Base-by-base conservation (phyloP, 2,329 filamentous ascomycete genomes). In the Raffaelea deltoideospora region DNA sequence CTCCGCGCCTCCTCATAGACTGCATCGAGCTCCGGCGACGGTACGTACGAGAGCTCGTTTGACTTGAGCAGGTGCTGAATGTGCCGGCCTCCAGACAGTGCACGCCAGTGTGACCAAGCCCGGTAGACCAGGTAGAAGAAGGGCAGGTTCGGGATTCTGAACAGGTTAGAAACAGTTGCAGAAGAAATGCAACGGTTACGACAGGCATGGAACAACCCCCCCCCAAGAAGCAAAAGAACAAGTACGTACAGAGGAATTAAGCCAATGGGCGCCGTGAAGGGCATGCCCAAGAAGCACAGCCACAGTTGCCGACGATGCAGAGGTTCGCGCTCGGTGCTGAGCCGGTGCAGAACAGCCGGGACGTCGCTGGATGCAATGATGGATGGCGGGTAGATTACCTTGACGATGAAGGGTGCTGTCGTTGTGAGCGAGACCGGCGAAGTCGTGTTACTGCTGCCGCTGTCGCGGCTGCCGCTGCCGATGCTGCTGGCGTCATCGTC, bases 121-220 rank as follows among this genome's bases (percentile, higher is more conserved):
- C 90, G 73, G 61, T 92, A 98, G 15, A 73, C 74, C 29, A 96
- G 71, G 56, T 96, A 98, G 64, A 96, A 96, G 65, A 96, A 96
- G 15, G 90, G 90, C 11, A 98, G 65, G 53, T 98, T 95, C 26
- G 88, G 87, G 44, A 95, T 69, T 43, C 84, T 92, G 46, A 24
- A n/a, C n/a, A n/a, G n/a, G n/a, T n/a, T n/a, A n/a, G n/a, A n/a
- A n/a, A n/a, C n/a, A n/a, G n/a, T n/a, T n/a, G n/a, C n/a, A n/a
- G n/a, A n/a, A n/a, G n/a, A n/a, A n/a, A n/a, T n/a, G n/a, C n/a
- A n/a, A n/a, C n/a, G n/a, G n/a, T n/a, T n/a, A n/a, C n/a, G n/a
- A n/a, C n/a, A n/a, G n/a, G n/a, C n/a, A n/a, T n/a, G n/a, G n/a
- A n/a, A n/a, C n/a, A n/a, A n/a, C n/a, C n/a, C n/a, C n/a, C n/a